Evolutionary conservation across 768 basidiomycete genomes (phyloP), one percentile per base, ranked within the genome.

Genomic region (Pisolithus sp.): DNA sequence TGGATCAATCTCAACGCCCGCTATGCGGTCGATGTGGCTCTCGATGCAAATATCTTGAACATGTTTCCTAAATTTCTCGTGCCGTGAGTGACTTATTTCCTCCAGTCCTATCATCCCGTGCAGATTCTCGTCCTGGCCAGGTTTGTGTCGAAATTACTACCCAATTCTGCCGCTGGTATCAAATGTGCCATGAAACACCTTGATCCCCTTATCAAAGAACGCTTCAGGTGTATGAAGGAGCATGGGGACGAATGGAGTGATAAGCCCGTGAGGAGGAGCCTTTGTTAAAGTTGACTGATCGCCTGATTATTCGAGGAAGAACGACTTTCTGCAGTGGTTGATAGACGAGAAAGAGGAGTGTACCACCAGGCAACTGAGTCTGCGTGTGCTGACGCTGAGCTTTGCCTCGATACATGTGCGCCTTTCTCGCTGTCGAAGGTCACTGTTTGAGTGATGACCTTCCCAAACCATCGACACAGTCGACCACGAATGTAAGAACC

Each of bases 1-100:
- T 77, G 73, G 59, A 56, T 60, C 10, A 51, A 54, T n/a, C 55
- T 73, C n/a, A 65, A 61, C 18, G 61, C 70, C 15, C 49, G 61
- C 1, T 71, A 63, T 47, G 57, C 75, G 1, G 7, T 63, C 2
- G 62, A 70, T n/a, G 54, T 73, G 26, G 20, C 59, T 6, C 53
- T 39, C 20, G 62, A 52, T 5, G 58, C 52, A 0, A 23, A 20
- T 5, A 28, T 68, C 2, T 52, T 72, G 17, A 53, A 51, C 7
- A 13, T 64, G 0, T 67, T 73, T 24, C 76, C 76, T 0, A 26
- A 48, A 1, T 60, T 66, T 15, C 28, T 75, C 46, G 61, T 59
- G 48, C 65, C 65, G 71, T 73, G 50, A 34, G 58, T 57, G 12
- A 4, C 50, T 4, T 8, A 49, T 48, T 23, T 10, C 13, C 37